Evolutionary conservation across 2,329 filamentous ascomycete species (phyloP).

Genomic region (Thielaviopsis punctulata): DNA sequence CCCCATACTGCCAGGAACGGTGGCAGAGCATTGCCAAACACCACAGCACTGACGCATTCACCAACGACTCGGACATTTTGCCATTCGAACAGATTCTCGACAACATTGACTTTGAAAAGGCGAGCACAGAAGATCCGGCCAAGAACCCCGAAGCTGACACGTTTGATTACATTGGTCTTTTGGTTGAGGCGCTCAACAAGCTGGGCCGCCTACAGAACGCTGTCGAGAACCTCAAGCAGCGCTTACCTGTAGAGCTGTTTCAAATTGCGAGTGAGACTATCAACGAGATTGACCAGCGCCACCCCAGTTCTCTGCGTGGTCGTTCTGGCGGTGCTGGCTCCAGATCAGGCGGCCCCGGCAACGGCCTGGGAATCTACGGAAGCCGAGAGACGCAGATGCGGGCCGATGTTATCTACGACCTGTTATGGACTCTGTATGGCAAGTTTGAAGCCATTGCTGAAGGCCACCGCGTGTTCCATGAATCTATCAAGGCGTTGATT

Average conservation of each 20-base stretch:
- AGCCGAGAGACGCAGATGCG: conserved; percentile 58
- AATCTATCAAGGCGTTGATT: conserved; percentile 74
- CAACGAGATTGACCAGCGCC: conserved; percentile 78
- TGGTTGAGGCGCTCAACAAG: conserved; percentile 81
- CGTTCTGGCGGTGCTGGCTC: conserved; percentile 20
- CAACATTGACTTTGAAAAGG: conserved; percentile 39
- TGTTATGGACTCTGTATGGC: conserved; percentile 81
- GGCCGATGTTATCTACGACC: conserved; percentile 73
- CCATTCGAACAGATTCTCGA: conserved; percentile 46
- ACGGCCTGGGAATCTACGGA: conserved; percentile 45
- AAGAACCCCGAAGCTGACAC: conserved; percentile 92
- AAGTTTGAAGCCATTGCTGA: conserved; percentile 97
- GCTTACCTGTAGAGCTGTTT: conserved; percentile 85
- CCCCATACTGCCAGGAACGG: conserved; percentile 87
- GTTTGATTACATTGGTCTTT: conserved; percentile 75
- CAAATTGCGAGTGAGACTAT: conserved; percentile 88
- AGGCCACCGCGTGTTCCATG: conserved; percentile 83
- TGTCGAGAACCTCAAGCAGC: conserved; percentile 79
- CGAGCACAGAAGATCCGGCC: conserved; percentile 67
- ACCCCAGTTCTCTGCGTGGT: conserved; percentile 62
- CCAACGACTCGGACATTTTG: conserved; percentile 27
- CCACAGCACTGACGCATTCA: conserved; percentile 36
- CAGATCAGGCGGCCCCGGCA: conserved; percentile 13
- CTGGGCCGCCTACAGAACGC: conserved; percentile 73
- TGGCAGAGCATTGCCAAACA: conserved; percentile 72